Conservation (phyloP, 805 yeast species). For the Grigorovia jiainica region DNA sequence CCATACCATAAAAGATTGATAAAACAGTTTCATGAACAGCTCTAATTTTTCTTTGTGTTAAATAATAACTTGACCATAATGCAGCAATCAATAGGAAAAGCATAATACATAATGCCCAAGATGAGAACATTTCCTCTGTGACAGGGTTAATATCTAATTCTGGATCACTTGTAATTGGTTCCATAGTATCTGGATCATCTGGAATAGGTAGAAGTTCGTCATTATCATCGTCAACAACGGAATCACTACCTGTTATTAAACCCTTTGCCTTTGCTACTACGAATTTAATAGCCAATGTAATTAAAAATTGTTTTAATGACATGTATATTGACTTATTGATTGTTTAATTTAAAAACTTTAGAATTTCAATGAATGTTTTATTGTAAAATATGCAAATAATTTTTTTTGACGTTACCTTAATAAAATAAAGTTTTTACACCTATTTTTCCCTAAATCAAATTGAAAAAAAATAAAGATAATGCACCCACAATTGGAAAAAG, state of each 20-base stretch:
- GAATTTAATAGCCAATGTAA: slow-evolving; percentile 3
- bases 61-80: slow-evolving; percentile 87
- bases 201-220: slow-evolving; percentile 32
- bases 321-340: no score
- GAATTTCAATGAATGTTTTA: neutral
- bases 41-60: slow-evolving; percentile 83
- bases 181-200: slow-evolving; percentile 20
- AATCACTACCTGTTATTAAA: slow-evolving; percentile 9
- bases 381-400: no score
- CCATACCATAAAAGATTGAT: slow-evolving; percentile 93
- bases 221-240: slow-evolving; percentile 20
- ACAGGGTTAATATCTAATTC: slow-evolving; percentile 68
- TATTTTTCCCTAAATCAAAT: no score
- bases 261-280: slow-evolving; percentile 1
- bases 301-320: slow-evolving; percentile 1
- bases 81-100: slow-evolving; percentile 75
- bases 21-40: slow-evolving; percentile 97
- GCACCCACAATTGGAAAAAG: no score
- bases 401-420: no score
- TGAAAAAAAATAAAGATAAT: no score
- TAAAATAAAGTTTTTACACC: no score
- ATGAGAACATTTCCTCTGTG: slow-evolving; percentile 88
- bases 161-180: slow-evolving; percentile 42
- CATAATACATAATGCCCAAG: slow-evolving; percentile 93
- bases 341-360: no score